Evolutionary conservation across 192 early-diverging fungal species (phyloP).

Genomic region (Coemansia umbellata): DNA sequence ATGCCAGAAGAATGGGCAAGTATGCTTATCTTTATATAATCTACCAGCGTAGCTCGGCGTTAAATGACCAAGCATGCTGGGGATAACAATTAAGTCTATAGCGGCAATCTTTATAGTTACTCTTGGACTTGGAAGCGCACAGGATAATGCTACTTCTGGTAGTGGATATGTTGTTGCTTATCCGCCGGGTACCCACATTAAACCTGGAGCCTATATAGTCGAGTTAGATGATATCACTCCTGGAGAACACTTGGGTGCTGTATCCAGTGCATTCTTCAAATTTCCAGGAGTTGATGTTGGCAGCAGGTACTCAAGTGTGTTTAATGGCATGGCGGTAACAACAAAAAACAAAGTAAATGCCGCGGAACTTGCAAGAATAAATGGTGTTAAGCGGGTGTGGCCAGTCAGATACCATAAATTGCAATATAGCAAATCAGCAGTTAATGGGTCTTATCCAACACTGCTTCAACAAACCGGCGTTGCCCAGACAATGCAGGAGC

Average conservation of each 20-base stretch:
- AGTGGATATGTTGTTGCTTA: neutral
- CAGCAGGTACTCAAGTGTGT: neutral
- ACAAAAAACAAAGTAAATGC: neutral
- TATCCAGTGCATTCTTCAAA: neutral
- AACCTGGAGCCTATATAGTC: neutral
- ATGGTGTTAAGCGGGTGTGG: constrained; percentile 15
- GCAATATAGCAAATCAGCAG: neutral
- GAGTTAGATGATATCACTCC: neutral
- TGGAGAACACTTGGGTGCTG: neutral
- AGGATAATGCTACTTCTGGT: too few species aligned
- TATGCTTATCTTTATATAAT: too few species aligned
- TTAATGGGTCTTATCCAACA: constrained; percentile 11
- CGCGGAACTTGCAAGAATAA: neutral
- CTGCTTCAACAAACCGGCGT: constrained; percentile 52
- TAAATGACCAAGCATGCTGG: too few species aligned
- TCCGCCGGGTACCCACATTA: neutral
- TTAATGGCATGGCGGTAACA: constrained; percentile 7
- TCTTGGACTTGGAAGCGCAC: too few species aligned
- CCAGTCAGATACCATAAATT: constrained; percentile 11
- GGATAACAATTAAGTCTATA: too few species aligned
- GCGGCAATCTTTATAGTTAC: too few species aligned
- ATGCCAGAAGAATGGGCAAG: too few species aligned
- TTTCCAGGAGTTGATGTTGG: neutral
- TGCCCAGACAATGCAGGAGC: constrained; percentile 29
- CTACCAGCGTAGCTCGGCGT: too few species aligned